These are phyloP conservation scores for Aspergillus sergii DNA, from an alignment of 2,329 filamentous ascomycete genomes.

Conservation along the genomic window DNA sequence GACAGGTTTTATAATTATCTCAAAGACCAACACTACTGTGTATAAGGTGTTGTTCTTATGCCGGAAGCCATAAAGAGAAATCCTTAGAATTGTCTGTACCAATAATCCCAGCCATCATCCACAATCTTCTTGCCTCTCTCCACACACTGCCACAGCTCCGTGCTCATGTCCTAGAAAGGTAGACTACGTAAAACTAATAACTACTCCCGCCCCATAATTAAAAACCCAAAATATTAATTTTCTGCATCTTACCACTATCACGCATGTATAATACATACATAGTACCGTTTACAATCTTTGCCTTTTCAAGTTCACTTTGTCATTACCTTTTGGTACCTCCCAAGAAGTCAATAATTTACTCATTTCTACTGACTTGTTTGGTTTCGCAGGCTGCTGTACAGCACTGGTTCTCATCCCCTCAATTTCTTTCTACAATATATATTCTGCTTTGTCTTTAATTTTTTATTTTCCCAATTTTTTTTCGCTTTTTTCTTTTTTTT, in stretches of 20 bases:
- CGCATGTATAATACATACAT: not conserved
- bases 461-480: not conserved
- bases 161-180: slow-evolving; percentile 13
- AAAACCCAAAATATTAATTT: slow-evolving; percentile 6
- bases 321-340: slow-evolving; percentile 10
- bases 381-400: slow-evolving; percentile 2
- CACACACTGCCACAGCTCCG: slow-evolving; percentile 28
- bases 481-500: not conserved
- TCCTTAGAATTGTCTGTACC: slow-evolving; percentile 17
- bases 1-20: slow-evolving; percentile 10
- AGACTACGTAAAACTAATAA: slow-evolving; percentile 7
- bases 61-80: slow-evolving; percentile 30
- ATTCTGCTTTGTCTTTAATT: not conserved
- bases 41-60: slow-evolving; percentile 20
- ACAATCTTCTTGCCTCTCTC: slow-evolving; percentile 25
- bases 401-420: not conserved
- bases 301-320: not conserved
- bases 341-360: not conserved
- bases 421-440: not conserved
- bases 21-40: slow-evolving; percentile 15
- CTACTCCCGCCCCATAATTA: slow-evolving; percentile 1
- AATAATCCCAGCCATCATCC: slow-evolving; percentile 21
- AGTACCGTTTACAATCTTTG: slow-evolving; percentile 14
- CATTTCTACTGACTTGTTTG: slow-evolving; percentile 9
- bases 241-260: slow-evolving; percentile 2